phyloP scores from a whole-genome alignment of 2,329 filamentous ascomycete species.

The Verticillium nubilum region DNA sequence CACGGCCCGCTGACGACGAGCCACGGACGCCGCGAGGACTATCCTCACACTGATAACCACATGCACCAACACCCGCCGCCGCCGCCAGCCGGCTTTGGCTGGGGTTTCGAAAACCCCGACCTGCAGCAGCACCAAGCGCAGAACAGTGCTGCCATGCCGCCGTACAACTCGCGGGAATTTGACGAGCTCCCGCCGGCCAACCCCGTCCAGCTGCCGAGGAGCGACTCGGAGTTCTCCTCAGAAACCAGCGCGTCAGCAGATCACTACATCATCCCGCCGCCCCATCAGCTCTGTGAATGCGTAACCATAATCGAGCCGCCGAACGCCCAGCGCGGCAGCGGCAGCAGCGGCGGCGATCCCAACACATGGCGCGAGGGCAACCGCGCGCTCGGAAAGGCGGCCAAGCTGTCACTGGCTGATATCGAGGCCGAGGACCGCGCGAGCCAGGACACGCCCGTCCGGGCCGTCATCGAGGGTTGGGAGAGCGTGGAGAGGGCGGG shows the following conservation, averaged over 20 bases:
- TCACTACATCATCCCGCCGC: not conserved
- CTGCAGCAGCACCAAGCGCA: not conserved
- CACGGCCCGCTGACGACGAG: not conserved
- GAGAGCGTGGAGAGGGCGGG: conserved; percentile 17
- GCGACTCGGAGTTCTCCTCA: not conserved
- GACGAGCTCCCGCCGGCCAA: not conserved
- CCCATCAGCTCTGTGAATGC: not conserved
- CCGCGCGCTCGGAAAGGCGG: conserved; percentile 9
- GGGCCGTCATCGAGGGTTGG: conserved; percentile 20
- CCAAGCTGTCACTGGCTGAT: conserved; percentile 2
- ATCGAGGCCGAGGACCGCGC: conserved; percentile 12
- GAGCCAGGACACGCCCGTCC: conserved; percentile 17
- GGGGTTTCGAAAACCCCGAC: not conserved
- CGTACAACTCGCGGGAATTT: not conserved
- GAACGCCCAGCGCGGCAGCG: not conserved
- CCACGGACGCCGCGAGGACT: not conserved
- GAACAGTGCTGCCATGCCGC: not conserved
- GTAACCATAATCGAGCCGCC: not conserved
- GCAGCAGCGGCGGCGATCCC: not conserved
- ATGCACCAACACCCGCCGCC: not conserved
- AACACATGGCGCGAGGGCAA: conserved; percentile 19
- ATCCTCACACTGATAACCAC: not conserved
- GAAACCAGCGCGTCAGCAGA: not conserved
- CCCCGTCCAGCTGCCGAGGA: not conserved
- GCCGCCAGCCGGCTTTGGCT: not conserved